These are phyloP conservation scores for Wallacemonas sp. DNA, from an alignment of 208 protist species.

Conservation along the genomic window DNA sequence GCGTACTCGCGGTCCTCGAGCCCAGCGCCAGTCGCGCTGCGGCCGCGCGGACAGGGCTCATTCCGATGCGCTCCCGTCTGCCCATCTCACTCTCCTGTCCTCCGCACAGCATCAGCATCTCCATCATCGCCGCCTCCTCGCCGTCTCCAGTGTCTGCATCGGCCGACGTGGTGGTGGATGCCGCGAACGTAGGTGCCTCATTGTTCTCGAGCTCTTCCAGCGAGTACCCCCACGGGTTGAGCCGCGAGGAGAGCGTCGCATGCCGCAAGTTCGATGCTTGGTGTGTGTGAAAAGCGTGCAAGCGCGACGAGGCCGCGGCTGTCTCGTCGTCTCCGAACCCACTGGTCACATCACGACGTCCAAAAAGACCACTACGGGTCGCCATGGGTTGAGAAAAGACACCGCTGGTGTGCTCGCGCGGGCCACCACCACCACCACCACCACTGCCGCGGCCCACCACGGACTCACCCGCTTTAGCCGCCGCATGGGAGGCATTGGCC, in stretches of 20 bases:
- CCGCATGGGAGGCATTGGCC: not conserved
- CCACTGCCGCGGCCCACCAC: not conserved
- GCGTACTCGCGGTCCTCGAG: no score
- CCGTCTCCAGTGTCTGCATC: no score
- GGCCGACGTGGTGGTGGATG: no score
- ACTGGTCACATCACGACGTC: not conserved
- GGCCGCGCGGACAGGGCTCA: no score
- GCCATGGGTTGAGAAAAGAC: not conserved
- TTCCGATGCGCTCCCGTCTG: no score
- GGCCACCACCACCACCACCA: no score
- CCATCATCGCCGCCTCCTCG: no score
- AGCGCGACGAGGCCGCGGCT: not conserved
- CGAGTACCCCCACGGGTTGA: slow-evolving; percentile 9
- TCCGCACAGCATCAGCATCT: no score
- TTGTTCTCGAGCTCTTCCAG: slow-evolving; percentile 3
- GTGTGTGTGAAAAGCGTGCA: not conserved
- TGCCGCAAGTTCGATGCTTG: not conserved
- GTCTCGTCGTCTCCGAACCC: not conserved
- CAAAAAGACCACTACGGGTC: not conserved
- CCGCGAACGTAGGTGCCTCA: slow-evolving; percentile 3
- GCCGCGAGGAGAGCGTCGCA: not conserved
- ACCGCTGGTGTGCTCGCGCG: not conserved
- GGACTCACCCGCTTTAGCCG: not conserved
- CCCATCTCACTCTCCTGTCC: no score
- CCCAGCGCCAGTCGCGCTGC: no score